Evolutionary conservation across 305 asterid species (phyloP), one percentile per base, ranked within the genome.

Genomic region (Fraxinus dipetala): DNA sequence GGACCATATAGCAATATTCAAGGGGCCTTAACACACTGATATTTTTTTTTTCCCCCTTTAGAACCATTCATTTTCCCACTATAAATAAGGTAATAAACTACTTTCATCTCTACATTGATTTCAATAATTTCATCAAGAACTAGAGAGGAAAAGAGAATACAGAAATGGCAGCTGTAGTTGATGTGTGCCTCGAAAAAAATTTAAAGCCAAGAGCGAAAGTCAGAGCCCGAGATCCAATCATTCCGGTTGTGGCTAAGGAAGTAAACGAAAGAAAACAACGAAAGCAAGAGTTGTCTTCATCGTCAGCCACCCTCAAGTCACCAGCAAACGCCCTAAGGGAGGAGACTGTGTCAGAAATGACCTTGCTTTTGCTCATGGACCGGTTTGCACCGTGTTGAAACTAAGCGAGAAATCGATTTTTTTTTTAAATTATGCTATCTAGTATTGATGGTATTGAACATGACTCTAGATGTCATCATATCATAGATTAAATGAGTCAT

Each of bases 311-410:
- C 72, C 22, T 63, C 11, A 84, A 82, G 56, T 83, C 87, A 5
- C 73, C 83, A 18, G 78, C 78, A 18, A 80, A 84, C 78, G 80
- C 51, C 61, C 70, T 77, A 76, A 82, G 75, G 14, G 91, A 86
- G 20, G 91, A 87, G 56, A 48, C 85, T n/a, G 83, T 86, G 86
- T 84, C 85, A 1, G 93, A 90, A 78, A 80, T 87, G 26, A 83
- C 89, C 4, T 72, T 90, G 13, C 80, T 83, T 18, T 82, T 90
- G 89, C 91, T 91, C 80, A 85, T 91, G 85, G 95, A 91, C 83
- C 93, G 93, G 3, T 91, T 90, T 56, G 89, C 93, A 56, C 91
- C 94, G 6, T 84, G 89, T 77, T 91, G 87, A 88, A 59, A 34
- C 75, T 48, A 76, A 30, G 2, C 6, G 0, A 5, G 8, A 0